Evolutionary conservation across 768 basidiomycete genomes (phyloP).

Genomic region (Pisolithus orientalis): DNA sequence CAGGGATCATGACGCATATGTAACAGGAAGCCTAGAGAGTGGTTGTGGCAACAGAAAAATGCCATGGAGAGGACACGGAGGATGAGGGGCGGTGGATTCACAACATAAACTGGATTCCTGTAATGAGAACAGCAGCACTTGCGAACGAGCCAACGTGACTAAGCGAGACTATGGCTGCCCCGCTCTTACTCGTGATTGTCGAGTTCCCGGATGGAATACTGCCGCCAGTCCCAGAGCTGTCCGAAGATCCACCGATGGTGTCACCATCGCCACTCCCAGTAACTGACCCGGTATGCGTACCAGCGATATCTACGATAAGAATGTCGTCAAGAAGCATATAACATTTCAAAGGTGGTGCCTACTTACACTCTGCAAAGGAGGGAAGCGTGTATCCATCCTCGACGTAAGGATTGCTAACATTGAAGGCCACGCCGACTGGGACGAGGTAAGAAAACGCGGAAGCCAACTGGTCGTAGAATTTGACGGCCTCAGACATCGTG

Average conservation of each 20-base stretch:
- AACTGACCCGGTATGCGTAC: background rate
- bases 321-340: background rate
- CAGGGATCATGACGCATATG: no score
- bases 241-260: background rate
- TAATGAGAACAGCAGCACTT: background rate
- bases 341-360: background rate
- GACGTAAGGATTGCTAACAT: constrained; percentile 46
- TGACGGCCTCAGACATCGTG: constrained; percentile 57
- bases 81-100: background rate
- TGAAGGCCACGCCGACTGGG: constrained; percentile 46
- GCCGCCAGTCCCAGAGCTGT: background rate
- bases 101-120: background rate
- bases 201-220: background rate
- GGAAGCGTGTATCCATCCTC: constrained; percentile 40
- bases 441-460: constrained; percentile 42
- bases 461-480: constrained; percentile 41
- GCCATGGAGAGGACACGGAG: background rate
- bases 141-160: background rate
- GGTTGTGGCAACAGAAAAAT: no score
- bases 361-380: constrained; percentile 5
- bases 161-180: background rate
- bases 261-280: background rate
- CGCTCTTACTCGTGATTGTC: background rate
- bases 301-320: background rate
- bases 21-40: background rate